Evolutionary conservation across 768 basidiomycete species (phyloP).

Genomic region (Lenzites betulinus): DNA sequence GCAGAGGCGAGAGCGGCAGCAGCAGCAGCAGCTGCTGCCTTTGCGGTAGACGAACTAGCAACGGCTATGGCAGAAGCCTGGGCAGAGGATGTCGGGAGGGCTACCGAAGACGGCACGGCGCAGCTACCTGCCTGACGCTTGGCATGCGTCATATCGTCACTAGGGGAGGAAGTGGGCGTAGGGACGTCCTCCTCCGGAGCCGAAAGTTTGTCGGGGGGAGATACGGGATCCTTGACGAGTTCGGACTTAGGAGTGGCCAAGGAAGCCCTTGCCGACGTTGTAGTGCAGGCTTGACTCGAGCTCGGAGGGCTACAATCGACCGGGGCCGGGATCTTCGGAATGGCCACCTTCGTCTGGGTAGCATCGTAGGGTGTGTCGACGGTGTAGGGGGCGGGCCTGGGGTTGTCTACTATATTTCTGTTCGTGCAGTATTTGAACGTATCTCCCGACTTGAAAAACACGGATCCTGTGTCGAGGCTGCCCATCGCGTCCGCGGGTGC

Average conservation of each 20-base stretch:
- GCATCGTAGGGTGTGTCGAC: background rate
- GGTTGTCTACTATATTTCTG: background rate
- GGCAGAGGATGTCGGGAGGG: background rate
- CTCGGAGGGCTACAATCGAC: background rate
- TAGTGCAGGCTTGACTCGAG: too few relatives aligned
- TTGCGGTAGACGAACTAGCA: background rate
- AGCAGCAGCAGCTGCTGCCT: slow-evolving; percentile 3
- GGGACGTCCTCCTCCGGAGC: background rate
- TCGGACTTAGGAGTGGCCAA: background rate
- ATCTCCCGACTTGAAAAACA: background rate
- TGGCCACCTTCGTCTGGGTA: background rate
- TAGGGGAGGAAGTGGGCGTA: background rate
- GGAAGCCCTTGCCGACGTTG: background rate
- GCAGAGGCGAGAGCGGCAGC: background rate
- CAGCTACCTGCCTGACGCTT: background rate
- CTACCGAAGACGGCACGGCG: background rate
- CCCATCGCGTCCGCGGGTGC: background rate
- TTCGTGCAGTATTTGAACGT: background rate
- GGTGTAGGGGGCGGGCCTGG: too few relatives aligned
- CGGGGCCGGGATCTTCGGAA: background rate
- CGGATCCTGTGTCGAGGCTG: slow-evolving; percentile 3
- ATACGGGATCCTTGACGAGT: background rate
- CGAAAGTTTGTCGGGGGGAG: background rate
- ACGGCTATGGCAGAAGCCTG: background rate
- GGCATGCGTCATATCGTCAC: background rate